Percentiles rank a stretch among this genome's conserved stretches.
Conservation (phyloP, 768 basidiomycete species). For the Rhodosporidiobolus sp. region DNA sequence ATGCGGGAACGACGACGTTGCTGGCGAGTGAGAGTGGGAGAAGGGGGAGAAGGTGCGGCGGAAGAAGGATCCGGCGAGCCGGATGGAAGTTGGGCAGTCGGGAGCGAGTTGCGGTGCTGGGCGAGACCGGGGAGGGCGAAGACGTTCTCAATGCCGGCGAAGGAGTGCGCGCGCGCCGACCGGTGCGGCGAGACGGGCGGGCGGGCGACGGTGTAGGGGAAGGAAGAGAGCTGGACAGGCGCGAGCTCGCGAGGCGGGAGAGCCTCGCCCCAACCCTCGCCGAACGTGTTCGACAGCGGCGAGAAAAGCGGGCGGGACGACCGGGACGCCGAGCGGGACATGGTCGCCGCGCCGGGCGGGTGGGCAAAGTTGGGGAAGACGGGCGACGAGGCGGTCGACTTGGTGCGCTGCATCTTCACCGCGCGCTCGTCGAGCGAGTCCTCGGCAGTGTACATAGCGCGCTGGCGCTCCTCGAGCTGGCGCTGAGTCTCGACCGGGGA, state of each 20-base stretch:
- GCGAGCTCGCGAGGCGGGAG: conserved; percentile 12
- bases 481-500: conserved; percentile 38
- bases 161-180: conserved; percentile 28
- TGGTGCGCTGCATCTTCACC: conserved; percentile 13
- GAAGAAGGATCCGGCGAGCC: neutral
- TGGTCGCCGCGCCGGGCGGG: neutral
- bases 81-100: neutral
- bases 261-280: conserved; percentile 17
- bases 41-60: neutral
- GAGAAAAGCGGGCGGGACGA: conserved; percentile 2
- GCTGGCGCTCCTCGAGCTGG: conserved; percentile 24
- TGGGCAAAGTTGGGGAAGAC: neutral
- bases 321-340: conserved; percentile 5
- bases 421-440: conserved; percentile 30
- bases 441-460: conserved; percentile 14
- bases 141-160: conserved; percentile 20
- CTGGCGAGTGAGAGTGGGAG: neutral
- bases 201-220: conserved; percentile 32
- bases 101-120: conserved; percentile 15
- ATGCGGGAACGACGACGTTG: conserved; percentile 9
- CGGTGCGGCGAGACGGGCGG: conserved; percentile 15
- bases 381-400: conserved; percentile 19
- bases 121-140: neutral
- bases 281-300: conserved; percentile 14
- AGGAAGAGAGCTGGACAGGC: neutral